Evolutionary conservation across 2,329 filamentous ascomycete species (phyloP).

Genomic region (Myriosclerotinia duriaeana): DNA sequence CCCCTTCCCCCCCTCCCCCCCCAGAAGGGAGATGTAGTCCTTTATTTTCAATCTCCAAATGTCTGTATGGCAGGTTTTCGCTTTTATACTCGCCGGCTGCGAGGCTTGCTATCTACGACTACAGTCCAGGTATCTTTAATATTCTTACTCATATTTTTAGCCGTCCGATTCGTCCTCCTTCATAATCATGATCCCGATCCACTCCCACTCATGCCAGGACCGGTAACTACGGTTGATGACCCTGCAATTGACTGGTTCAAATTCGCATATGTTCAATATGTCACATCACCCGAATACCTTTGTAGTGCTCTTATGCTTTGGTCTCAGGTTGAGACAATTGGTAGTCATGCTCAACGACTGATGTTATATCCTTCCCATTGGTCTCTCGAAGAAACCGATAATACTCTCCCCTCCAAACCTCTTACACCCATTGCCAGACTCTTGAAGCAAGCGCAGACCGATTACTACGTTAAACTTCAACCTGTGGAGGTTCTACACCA

Average conservation of each 20-base stretch:
- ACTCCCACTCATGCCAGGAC: constrained; percentile 23
- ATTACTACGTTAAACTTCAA: constrained; percentile 34
- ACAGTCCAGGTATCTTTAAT: constrained; percentile 27
- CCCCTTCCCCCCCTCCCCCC: no score
- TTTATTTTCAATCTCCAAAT: constrained; percentile 15
- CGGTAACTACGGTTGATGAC: constrained; percentile 30
- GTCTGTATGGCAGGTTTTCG: constrained; percentile 30
- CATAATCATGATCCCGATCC: constrained; percentile 33
- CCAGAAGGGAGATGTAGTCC: constrained; percentile 3
- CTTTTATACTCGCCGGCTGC: constrained; percentile 31
- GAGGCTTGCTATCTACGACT: constrained; percentile 28
- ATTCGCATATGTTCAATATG: constrained; percentile 37
- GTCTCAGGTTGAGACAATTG: constrained; percentile 37
- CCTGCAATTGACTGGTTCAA: constrained; percentile 34
- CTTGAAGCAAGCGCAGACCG: constrained; percentile 30
- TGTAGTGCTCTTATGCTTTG: constrained; percentile 38
- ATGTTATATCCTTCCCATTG: constrained; percentile 37
- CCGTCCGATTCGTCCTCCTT: constrained; percentile 30
- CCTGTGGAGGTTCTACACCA: constrained; percentile 33
- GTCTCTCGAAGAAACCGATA: constrained; percentile 32
- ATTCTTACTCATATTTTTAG: constrained; percentile 28
- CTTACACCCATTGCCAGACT: constrained; percentile 34
- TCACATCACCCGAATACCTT: constrained; percentile 34
- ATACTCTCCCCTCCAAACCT: constrained; percentile 25
- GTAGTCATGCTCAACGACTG: constrained; percentile 35